These are phyloP conservation scores for Erythrophleum ivorense DNA, from an alignment of 331 rosid genomes.

Conservation along the genomic window DNA sequence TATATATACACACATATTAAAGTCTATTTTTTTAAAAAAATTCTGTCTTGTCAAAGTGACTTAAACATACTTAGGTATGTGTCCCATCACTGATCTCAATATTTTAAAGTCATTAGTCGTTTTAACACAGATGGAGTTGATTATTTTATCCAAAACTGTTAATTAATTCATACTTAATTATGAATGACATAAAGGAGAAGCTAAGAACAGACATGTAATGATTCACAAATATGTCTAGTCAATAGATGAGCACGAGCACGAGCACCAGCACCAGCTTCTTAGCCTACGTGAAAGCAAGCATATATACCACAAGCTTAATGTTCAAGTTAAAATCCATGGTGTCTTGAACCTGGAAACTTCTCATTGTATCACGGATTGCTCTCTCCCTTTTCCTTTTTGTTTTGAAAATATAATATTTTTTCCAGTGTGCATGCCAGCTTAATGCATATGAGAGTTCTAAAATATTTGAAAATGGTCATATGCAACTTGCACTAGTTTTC, in stretches of 20 bases:
- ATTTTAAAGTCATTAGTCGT: slow-evolving; percentile 1
- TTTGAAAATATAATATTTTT: slow-evolving; percentile 33
- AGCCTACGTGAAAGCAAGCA: slow-evolving; percentile 39
- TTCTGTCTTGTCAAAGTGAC: slow-evolving; percentile 8
- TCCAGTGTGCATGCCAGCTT: slow-evolving; percentile 63
- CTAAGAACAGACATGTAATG: slow-evolving; percentile 36
- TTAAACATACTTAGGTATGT: neutral
- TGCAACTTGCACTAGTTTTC: slow-evolving; percentile 38
- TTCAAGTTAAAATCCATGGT: slow-evolving; percentile 4
- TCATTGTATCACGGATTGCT: neutral
- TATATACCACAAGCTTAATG: slow-evolving; percentile 18
- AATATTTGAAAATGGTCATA: slow-evolving; percentile 37
- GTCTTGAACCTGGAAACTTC: neutral
- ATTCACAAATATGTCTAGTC: slow-evolving; percentile 64
- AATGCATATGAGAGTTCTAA: slow-evolving; percentile 33
- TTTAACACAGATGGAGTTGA: slow-evolving; percentile 6
- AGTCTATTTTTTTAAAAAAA: no score
- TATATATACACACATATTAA: no score
- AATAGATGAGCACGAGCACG: slow-evolving; percentile 41
- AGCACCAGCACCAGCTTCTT: slow-evolving; percentile 41
- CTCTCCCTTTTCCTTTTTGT: neutral
- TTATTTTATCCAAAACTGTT: slow-evolving; percentile 13
- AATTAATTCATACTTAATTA: neutral
- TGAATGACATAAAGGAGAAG: slow-evolving; percentile 21
- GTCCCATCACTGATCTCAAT: slow-evolving; percentile 16